phyloP scores from a whole-genome alignment of 1,284 basidiomycete species.

The Ustilago curta region DNA sequence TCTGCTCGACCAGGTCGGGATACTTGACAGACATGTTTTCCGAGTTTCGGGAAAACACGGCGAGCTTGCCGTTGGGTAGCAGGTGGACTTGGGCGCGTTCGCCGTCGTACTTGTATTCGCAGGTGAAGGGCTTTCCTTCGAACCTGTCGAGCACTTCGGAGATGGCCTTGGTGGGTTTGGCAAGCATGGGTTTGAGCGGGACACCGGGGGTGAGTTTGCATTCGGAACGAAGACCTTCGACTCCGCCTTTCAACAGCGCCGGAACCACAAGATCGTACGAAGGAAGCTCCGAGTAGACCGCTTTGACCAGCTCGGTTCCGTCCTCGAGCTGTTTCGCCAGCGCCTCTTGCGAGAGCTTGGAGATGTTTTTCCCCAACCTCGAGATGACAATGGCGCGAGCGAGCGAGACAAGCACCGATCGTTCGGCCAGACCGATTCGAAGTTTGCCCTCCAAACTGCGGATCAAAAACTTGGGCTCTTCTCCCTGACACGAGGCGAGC shows the following conservation, averaged over 20 bases:
- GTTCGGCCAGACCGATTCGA: constrained; percentile 95
- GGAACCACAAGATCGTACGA: constrained; percentile 95
- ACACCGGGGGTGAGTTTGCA: constrained; percentile 94
- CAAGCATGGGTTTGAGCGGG: constrained; percentile 98
- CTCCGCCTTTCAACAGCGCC: constrained; percentile 83
- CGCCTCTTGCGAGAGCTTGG: constrained; percentile 75
- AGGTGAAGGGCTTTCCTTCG: constrained; percentile 94
- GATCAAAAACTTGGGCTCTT: constrained; percentile 94
- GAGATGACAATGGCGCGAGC: constrained; percentile 61
- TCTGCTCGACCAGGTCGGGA: constrained; percentile 92
- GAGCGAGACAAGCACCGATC: constrained; percentile 74
- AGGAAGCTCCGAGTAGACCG: constrained; percentile 94
- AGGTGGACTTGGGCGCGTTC: constrained; percentile 83
- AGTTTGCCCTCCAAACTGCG: constrained; percentile 96
- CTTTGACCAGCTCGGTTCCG: constrained; percentile 83
- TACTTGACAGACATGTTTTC: constrained; percentile 99
- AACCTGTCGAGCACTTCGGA: constrained; percentile 98
- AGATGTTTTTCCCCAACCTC: constrained; percentile 73
- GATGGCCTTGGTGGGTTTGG: constrained; percentile 99
- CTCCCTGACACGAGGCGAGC: constrained; percentile 87
- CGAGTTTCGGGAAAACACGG: constrained; percentile 94
- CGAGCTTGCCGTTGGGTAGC: constrained; percentile 71
- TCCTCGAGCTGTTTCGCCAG: constrained; percentile 82
- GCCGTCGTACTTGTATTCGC: constrained; percentile 99
- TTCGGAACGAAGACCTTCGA: constrained; percentile 77